A percentile compares a stretch with the other conserved stretches of the same genome.
These are phyloP conservation scores for Gossypium lobatum DNA, from an alignment of 441 rosid species.

Conservation along the genomic window DNA sequence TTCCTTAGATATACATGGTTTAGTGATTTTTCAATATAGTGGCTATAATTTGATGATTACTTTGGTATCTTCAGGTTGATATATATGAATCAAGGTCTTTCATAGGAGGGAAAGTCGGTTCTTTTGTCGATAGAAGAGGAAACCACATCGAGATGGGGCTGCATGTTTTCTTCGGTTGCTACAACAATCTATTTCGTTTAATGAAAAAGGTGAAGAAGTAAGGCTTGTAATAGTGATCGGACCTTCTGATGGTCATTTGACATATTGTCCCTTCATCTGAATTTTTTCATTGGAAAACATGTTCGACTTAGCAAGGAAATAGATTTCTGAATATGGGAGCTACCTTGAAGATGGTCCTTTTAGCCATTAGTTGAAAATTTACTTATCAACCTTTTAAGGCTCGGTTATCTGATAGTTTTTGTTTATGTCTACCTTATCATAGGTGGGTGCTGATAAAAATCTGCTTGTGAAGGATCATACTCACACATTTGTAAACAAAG, in stretches of 20 bases:
- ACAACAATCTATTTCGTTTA: slow-evolving; percentile 90
- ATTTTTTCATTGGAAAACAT: neutral
- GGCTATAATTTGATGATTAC: neutral
- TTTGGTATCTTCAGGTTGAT: slow-evolving; percentile 60
- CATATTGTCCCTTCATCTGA: neutral
- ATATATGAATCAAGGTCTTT: slow-evolving; percentile 84
- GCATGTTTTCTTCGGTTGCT: slow-evolving; percentile 98
- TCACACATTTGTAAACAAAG: slow-evolving; percentile 93
- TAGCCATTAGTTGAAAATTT: neutral
- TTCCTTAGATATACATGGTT: neutral
- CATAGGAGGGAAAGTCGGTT: slow-evolving; percentile 98
- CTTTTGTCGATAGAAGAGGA: slow-evolving; percentile 87
- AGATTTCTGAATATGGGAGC: neutral
- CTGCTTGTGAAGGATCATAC: slow-evolving; percentile 93
- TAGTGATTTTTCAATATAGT: neutral
- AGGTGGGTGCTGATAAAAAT: slow-evolving; percentile 92
- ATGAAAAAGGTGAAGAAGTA: slow-evolving; percentile 71
- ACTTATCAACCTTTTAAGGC: neutral
- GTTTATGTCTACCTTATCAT: slow-evolving; percentile 14
- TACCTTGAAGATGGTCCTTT: neutral
- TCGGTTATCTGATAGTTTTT: slow-evolving; percentile 12
- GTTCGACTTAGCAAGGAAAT: neutral
- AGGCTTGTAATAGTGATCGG: neutral
- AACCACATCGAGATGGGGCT: slow-evolving; percentile 98
- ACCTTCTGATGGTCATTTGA: slow-evolving; percentile 5